Evolutionary conservation across 192 early-diverging fungal genomes (phyloP).

Genomic region (Coemansia sp.): DNA sequence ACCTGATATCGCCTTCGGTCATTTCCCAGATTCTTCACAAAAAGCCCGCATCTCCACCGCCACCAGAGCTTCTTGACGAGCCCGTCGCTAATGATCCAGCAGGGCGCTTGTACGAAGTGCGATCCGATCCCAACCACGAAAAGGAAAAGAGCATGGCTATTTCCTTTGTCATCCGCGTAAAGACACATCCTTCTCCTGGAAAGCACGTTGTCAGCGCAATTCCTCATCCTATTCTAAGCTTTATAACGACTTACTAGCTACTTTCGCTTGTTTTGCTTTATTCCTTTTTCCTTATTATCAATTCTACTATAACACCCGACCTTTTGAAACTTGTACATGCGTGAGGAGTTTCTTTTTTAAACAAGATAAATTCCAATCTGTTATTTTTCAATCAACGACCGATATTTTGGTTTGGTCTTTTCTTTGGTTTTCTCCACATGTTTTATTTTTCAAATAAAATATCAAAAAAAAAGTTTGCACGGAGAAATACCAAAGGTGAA

Average conservation of each 20-base stretch:
- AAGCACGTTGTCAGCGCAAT: conserved; percentile 27
- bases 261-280: not conserved
- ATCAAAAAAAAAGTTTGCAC: not conserved
- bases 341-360: no score
- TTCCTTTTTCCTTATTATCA: conserved; percentile 1
- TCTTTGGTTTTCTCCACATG: not conserved
- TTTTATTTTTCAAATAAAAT: not conserved
- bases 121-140: conserved; percentile 35
- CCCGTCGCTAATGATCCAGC: conserved; percentile 47
- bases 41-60: not conserved
- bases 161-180: conserved; percentile 46
- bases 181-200: conserved; percentile 21
- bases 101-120: conserved; percentile 44
- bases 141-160: conserved; percentile 36
- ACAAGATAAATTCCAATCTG: no score
- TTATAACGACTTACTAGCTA: conserved; percentile 40
- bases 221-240: conserved; percentile 46
- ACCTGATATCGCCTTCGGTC: conserved; percentile 36
- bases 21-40: conserved; percentile 41
- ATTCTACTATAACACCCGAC: not conserved
- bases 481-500: not conserved
- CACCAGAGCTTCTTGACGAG: conserved; percentile 46
- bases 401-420: no score
- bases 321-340: not conserved
- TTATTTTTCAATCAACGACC: no score